Conservation (phyloP, 306 rosid genomes). For the Quillaja saponaria region DNA sequence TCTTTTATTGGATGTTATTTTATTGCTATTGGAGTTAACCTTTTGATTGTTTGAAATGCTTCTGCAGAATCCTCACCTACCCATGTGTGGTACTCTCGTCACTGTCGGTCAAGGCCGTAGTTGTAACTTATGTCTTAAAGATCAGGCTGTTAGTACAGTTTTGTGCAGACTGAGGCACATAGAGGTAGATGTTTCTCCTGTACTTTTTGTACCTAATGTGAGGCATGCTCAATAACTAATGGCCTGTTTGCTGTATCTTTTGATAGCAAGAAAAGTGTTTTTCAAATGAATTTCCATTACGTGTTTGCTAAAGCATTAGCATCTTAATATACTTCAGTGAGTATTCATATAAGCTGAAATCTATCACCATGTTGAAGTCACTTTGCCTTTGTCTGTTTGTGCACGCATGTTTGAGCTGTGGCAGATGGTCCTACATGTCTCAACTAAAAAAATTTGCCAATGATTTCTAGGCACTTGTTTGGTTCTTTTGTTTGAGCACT, state of each 20-base stretch:
- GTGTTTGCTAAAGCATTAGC: neutral
- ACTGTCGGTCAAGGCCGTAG: conserved; percentile 82
- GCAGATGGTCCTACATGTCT: conserved; percentile 16
- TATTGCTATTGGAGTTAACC: conserved; percentile 36
- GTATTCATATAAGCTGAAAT: too few relatives aligned
- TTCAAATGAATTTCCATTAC: neutral
- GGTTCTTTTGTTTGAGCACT: conserved; percentile 7
- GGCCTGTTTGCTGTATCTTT: conserved; percentile 15
- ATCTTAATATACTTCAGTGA: neutral
- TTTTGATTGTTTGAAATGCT: conserved; percentile 27
- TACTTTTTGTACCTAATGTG: conserved; percentile 18
- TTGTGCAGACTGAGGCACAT: conserved; percentile 80
- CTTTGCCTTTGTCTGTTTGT: too few relatives aligned
- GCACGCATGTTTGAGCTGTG: neutral
- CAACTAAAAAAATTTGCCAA: conserved; percentile 4
- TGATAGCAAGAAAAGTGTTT: conserved; percentile 5
- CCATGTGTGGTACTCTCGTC: conserved; percentile 51
- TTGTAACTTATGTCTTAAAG: conserved; percentile 79
- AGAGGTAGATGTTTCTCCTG: conserved; percentile 56
- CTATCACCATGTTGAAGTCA: too few relatives aligned
- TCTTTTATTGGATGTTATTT: conserved; percentile 18
- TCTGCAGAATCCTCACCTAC: conserved; percentile 77
- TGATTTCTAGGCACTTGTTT: neutral
- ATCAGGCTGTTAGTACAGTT: conserved; percentile 53
- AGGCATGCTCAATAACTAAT: conserved; percentile 21